Conservation (phyloP, 2,329 filamentous ascomycete species). For the Pseudogymnoascus sp. region DNA sequence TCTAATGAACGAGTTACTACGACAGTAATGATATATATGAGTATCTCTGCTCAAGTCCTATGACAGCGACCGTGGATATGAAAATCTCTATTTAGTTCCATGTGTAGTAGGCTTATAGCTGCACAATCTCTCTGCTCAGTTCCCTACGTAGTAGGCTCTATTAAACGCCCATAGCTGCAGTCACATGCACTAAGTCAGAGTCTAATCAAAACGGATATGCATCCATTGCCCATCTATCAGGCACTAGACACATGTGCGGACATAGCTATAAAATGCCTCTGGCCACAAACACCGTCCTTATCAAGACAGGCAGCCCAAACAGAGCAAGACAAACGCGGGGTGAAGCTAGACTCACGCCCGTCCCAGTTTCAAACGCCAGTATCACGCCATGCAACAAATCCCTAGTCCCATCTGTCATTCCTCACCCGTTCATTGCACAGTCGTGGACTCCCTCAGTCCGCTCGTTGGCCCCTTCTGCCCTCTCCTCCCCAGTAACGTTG, state of each 20-base stretch:
- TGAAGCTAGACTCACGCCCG: background rate
- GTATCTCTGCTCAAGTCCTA: too few species aligned
- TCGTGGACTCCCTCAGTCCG: slow-evolving; percentile 20
- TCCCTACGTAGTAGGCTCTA: too few species aligned
- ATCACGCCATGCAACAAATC: slow-evolving; percentile 1
- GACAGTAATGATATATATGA: too few species aligned
- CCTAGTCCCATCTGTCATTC: background rate
- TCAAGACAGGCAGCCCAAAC: background rate
- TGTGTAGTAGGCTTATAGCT: too few species aligned
- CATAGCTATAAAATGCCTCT: background rate
- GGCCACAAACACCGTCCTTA: background rate
- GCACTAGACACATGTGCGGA: background rate
- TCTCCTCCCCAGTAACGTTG: slow-evolving; percentile 73
- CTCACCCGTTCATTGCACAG: slow-evolving; percentile 20
- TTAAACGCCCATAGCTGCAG: too few species aligned
- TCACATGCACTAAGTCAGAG: too few species aligned
- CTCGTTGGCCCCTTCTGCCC: slow-evolving; percentile 38
- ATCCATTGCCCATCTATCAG: too few species aligned
- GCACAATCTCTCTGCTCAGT: too few species aligned
- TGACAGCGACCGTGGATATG: too few species aligned
- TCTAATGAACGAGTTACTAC: too few species aligned
- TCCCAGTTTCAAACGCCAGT: background rate
- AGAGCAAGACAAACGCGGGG: background rate
- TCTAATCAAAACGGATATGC: slow-evolving; percentile 13
- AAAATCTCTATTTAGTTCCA: too few species aligned